These are phyloP conservation scores for Phytopythium kandeliae DNA, from an alignment of 352 stramenopile genomes.

Conservation along the genomic window DNA sequence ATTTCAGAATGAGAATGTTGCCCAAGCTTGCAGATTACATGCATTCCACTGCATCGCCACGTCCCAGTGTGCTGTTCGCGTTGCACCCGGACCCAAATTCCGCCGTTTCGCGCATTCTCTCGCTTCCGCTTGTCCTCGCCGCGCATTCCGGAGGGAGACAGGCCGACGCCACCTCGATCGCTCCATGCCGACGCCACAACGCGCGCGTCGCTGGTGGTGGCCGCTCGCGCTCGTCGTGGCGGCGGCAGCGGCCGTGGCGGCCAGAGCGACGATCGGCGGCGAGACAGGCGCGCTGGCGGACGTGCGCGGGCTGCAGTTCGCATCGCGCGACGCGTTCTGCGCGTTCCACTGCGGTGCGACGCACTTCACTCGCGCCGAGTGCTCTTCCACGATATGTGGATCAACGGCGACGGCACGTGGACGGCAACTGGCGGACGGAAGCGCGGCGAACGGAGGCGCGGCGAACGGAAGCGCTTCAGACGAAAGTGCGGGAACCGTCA, in stretches of 20 bases:
- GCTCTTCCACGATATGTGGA: constrained; percentile 14
- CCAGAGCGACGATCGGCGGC: background rate
- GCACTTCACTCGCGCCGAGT: constrained; percentile 18
- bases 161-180: no score
- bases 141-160: no score
- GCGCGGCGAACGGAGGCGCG: no score
- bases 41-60: no score
- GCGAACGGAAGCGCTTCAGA: no score
- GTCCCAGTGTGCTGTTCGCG: no score
- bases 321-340: constrained; percentile 38
- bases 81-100: no score
- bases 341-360: constrained; percentile 45
- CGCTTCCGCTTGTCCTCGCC: no score
- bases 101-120: no score
- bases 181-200: background rate
- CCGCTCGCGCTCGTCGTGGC: background rate
- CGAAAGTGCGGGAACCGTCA: no score
- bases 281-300: constrained; percentile 21
- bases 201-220: background rate
- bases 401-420: background rate
- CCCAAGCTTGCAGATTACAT: no score
- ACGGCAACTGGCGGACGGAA: background rate
- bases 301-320: constrained; percentile 36
- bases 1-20: no score
- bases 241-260: background rate